A percentile compares a stretch with the other conserved stretches of the same genome.
These are phyloP conservation scores for Capniomyces stellatus DNA, from an alignment of 371 early-diverging fungal species.

Conservation along the genomic window DNA sequence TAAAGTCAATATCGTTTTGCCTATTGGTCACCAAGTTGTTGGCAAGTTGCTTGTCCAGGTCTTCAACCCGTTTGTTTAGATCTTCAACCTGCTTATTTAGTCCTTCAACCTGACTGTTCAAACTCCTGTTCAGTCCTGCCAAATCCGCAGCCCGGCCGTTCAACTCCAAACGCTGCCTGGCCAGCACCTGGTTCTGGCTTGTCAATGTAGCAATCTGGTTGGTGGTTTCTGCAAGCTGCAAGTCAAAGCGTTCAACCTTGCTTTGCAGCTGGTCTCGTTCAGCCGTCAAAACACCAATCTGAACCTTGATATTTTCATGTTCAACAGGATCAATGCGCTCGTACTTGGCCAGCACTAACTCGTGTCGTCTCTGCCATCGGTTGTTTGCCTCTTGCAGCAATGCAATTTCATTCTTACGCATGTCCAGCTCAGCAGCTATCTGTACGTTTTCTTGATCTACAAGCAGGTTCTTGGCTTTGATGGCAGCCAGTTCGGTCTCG, in stretches of 20 bases:
- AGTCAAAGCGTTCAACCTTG: constrained; percentile 6
- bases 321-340: constrained; percentile 33
- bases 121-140: constrained; percentile 10
- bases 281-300: constrained; percentile 14
- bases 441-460: constrained; percentile 9
- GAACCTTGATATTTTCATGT: constrained; percentile 26
- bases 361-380: constrained; percentile 38
- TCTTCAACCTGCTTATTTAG: constrained; percentile 13
- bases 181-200: constrained; percentile 8
- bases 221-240: constrained; percentile 2
- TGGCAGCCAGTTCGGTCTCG: constrained; percentile 7
- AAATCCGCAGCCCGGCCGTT: constrained; percentile 8
- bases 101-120: constrained; percentile 1
- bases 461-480: constrained; percentile 10
- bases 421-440: constrained; percentile 37
- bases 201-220: neutral
- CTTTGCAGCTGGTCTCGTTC: constrained; percentile 8
- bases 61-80: constrained; percentile 11
- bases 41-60: constrained; percentile 12
- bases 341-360: constrained; percentile 39
- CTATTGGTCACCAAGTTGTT: neutral
- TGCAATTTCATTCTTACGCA: constrained; percentile 15
- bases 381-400: constrained; percentile 30
- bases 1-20: neutral
- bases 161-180: constrained; percentile 8